Base-by-base conservation (phyloP, 331 rosid species). In the Quercus lobata region DNA sequence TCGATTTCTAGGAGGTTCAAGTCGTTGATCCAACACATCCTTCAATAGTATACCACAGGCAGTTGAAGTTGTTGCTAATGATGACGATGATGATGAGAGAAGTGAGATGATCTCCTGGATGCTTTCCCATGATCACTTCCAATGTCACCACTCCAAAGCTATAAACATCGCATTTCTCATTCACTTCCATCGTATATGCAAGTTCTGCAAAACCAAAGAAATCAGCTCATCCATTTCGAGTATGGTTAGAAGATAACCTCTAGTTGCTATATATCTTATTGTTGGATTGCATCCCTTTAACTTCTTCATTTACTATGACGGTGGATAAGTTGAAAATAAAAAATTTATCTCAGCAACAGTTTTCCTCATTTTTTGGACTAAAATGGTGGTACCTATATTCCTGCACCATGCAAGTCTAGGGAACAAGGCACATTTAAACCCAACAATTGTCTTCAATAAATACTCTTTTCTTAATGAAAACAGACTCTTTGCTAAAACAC, bases 121-220 rank as follows among this genome's bases (percentile, higher is more conserved):
- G 91, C 72, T 76, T 77, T 76, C 91, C 93, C 79, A 85, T 79
- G 4, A 87, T 61, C 75, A 82, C 81, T 72, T 89, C 93, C 72
- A 89, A 71, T 14, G 74, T 24, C 5, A 87, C 54, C 18, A 89
- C 88, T 55, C 91, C 87, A 63, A 83, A 89, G 80, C 89, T 85
- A 29, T 74, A 89, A 2, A 85, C 84, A 63, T 89, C 91, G 11
- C 91, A 83, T 78, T 85, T 89, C 81, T 87, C 86, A 34, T 83
- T 87, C n/a, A 61, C 82, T 69, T 77, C 79, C 74, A 72, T 32
- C 5, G 79, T 80, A 41, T 74, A 87, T 37, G 88, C 88, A 41
- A 89, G 81, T 83, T 89, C 91, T 87, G 81, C 4, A 82, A 12
- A 65, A 55, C 25, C 19, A 73, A 71, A 57, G 18, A 30, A 11